Conservation (phyloP, 2,329 filamentous ascomycete genomes). For the Xylariaceae sp. region DNA sequence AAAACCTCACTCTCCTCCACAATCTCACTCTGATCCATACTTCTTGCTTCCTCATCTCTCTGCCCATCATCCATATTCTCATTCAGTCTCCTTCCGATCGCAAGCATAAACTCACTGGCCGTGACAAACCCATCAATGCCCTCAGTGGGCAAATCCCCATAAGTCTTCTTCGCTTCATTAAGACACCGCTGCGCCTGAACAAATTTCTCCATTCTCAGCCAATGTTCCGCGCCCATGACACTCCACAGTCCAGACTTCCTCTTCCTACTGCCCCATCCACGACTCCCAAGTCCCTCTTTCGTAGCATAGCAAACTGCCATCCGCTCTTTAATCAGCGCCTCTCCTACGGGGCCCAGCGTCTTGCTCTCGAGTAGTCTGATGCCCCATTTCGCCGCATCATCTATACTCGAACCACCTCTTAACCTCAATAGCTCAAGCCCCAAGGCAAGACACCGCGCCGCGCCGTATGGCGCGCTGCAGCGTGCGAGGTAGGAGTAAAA, state of each 20-base stretch:
- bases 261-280: constrained; percentile 66
- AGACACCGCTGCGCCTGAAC: constrained; percentile 77
- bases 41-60: constrained; percentile 16
- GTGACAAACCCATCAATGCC: constrained; percentile 50
- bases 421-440: constrained; percentile 79
- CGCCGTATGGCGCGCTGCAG: constrained; percentile 75
- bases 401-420: constrained; percentile 74
- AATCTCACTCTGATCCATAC: constrained; percentile 40
- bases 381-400: constrained; percentile 86
- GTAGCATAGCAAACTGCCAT: constrained; percentile 80
- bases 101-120: constrained; percentile 52
- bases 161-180: constrained; percentile 61
- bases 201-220: constrained; percentile 74
- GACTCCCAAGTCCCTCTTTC: constrained; percentile 64
- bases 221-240: constrained; percentile 77
- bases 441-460: constrained; percentile 72
- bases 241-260: constrained; percentile 91
- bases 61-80: constrained; percentile 40
- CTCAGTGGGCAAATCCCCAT: constrained; percentile 48
- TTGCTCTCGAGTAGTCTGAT: constrained; percentile 75
- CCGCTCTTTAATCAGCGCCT: constrained; percentile 81
- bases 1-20: constrained; percentile 56
- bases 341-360: constrained; percentile 71
- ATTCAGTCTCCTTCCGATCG: constrained; percentile 49
- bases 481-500: constrained; percentile 90